Evolutionary conservation across 2,329 filamentous ascomycete species (phyloP).

Genomic region (Penicillium sp.): DNA sequence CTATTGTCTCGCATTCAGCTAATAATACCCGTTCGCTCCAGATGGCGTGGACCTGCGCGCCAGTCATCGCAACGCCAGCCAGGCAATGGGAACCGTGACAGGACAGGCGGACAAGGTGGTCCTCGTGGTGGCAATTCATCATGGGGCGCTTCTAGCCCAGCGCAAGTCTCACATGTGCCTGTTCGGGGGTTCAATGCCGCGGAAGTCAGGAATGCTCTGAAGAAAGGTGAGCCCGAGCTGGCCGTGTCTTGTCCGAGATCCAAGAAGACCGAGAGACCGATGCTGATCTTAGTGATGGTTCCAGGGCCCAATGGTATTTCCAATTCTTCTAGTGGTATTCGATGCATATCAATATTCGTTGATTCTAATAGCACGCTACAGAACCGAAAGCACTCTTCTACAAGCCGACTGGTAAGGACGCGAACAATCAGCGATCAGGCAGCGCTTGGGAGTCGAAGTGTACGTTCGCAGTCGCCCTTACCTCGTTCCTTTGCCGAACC

Average conservation of each 20-base stretch:
- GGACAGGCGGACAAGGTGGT: conserved; percentile 31
- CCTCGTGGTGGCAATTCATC: conserved; percentile 33
- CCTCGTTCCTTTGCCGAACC: conserved; percentile 2
- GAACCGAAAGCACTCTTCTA: conserved; percentile 41
- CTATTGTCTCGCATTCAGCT: conserved; percentile 8
- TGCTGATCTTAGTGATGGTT: conserved; percentile 9
- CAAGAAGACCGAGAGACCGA: neutral
- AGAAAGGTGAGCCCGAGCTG: conserved; percentile 34
- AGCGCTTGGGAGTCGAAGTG: conserved; percentile 49
- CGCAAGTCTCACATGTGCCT: conserved; percentile 45
- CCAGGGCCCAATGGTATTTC: conserved; percentile 34
- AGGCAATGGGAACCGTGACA: conserved; percentile 29
- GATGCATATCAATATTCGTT: neutral
- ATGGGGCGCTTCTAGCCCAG: conserved; percentile 31
- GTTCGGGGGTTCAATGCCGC: conserved; percentile 47
- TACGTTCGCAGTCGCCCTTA: conserved; percentile 30
- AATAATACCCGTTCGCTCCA: conserved; percentile 19
- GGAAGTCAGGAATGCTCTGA: conserved; percentile 45
- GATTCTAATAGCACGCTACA: conserved; percentile 18
- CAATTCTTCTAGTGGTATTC: neutral
- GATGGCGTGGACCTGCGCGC: conserved; percentile 45
- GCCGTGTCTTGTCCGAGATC: neutral
- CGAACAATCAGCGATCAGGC: conserved; percentile 37
- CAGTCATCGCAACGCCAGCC: conserved; percentile 41
- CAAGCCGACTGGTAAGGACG: conserved; percentile 41